These are phyloP conservation scores for Trichoderma reesei DNA, from an alignment of 495 filamentous ascomycete genomes.

Conservation along the genomic window DNA sequence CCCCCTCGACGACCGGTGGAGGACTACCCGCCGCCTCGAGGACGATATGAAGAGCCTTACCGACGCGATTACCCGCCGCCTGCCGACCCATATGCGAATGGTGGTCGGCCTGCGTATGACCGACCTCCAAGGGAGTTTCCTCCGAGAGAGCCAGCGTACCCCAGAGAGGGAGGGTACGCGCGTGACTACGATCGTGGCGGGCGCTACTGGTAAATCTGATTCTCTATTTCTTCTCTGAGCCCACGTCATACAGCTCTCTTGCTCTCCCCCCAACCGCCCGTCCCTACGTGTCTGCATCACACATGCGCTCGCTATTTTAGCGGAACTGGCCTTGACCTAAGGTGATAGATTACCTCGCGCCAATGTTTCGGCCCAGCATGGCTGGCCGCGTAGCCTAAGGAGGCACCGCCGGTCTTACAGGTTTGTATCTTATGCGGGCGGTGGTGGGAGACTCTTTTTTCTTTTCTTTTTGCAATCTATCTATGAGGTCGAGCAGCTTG, in stretches of 20 bases:
- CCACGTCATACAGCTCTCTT: neutral
- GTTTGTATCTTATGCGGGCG: neutral
- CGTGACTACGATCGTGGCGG: slow-evolving; percentile 34
- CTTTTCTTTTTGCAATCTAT: neutral
- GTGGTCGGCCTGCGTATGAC: slow-evolving; percentile 43
- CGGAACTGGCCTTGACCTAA: slow-evolving; percentile 11
- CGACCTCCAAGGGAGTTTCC: slow-evolving; percentile 46
- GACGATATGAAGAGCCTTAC: slow-evolving; percentile 54
- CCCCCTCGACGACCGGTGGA: slow-evolving; percentile 67
- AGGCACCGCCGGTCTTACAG: neutral
- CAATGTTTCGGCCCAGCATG: neutral
- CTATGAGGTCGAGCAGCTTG: neutral
- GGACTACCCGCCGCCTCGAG: slow-evolving; percentile 60
- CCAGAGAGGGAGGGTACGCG: slow-evolving; percentile 36
- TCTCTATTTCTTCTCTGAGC: neutral
- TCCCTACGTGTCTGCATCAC: neutral
- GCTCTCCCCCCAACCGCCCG: neutral
- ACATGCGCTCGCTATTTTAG: slow-evolving; percentile 1
- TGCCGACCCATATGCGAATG: slow-evolving; percentile 53
- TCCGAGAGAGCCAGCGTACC: slow-evolving; percentile 41
- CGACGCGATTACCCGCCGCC: slow-evolving; percentile 47
- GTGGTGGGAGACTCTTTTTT: too few relatives aligned
- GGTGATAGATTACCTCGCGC: slow-evolving; percentile 9
- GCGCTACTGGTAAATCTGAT: slow-evolving; percentile 31
- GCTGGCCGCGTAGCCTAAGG: neutral